Percentiles rank a stretch among this genome's conserved stretches.
Evolutionary conservation across 2,329 filamentous ascomycete species (phyloP).

Genomic region (Alternaria ethzedia): DNA sequence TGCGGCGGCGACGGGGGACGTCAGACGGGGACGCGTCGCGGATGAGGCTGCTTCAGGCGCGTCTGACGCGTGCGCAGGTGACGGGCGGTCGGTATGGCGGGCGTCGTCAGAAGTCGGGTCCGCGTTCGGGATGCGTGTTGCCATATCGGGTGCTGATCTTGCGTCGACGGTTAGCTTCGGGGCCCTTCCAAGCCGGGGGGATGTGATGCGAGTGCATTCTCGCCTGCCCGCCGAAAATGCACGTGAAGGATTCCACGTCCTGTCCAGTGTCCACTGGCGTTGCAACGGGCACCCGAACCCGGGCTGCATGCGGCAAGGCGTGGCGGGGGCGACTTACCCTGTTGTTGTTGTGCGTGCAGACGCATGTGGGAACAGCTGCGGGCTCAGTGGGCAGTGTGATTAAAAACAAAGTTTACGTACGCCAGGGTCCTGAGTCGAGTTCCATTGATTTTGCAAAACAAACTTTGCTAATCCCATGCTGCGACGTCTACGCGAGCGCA

Average conservation of each 20-base stretch:
- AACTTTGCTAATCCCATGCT: slow-evolving; percentile 3
- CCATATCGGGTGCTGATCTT: slow-evolving; percentile 12
- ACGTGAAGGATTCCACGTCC: slow-evolving; percentile 7
- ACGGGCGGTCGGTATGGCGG: slow-evolving; percentile 22
- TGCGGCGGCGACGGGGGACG: slow-evolving; percentile 11
- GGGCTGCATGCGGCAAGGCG: slow-evolving; percentile 16
- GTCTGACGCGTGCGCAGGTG: slow-evolving; percentile 17
- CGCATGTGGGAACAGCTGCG: slow-evolving; percentile 18
- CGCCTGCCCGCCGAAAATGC: slow-evolving; percentile 6
- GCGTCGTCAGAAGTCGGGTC: slow-evolving; percentile 13
- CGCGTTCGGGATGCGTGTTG: slow-evolving; percentile 9
- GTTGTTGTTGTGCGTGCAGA: slow-evolving; percentile 11
- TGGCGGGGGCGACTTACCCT: slow-evolving; percentile 20
- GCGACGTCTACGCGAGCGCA: background rate
- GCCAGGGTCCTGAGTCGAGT: slow-evolving; percentile 12
- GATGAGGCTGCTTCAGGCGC: slow-evolving; percentile 12
- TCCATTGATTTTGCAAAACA: slow-evolving; percentile 10
- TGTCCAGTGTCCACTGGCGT: slow-evolving; percentile 1
- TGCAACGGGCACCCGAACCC: slow-evolving; percentile 10
- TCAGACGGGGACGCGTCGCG: slow-evolving; percentile 4
- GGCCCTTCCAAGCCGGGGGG: slow-evolving; percentile 11
- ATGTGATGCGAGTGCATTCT: slow-evolving; percentile 16
- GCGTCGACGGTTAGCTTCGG: slow-evolving; percentile 18
- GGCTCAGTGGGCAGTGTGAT: slow-evolving; percentile 16
- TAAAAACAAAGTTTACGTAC: slow-evolving; percentile 17